Base-by-base conservation (phyloP, 1,284 basidiomycete species). In the Cryptococcus sp. region DNA sequence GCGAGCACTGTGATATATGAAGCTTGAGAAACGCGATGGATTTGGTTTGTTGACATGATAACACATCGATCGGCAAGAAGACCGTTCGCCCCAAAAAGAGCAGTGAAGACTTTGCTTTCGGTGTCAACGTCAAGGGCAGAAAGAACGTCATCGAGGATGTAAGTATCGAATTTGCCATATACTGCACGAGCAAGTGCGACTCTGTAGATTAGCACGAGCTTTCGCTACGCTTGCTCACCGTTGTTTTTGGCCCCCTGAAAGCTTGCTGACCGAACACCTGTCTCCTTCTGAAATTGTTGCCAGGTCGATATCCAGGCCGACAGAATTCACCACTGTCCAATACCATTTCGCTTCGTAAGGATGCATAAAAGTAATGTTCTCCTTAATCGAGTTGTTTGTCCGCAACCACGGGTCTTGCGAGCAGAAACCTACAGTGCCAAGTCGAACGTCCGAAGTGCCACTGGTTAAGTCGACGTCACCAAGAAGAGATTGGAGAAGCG, bases 131-230 rank as follows among this genome's bases (percentile, higher is more conserved):
- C 91, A 8, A 93, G 87, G 1, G 90, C 89, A 0, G 88, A 86
- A 19, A 93, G 80, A 7, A 88, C 87, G 73, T 93, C 91, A 74
- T 93, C 91, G n/a, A 92, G 81, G 17, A 92, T 80, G 23, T 91
- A 83, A 60, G 83, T 83, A 82, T 86, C 59, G 5, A 80, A 79
- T 46, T 69, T 64, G 3, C 75, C 78, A 66, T 82, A 82, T 13
- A 82, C 70, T 0, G 81, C 80, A 19, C 81, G 70, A 19, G 64
- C 72, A 39, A 74, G 56, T 63, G 63, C 61, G 10, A 65, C 58
- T 29, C 61, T 64, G 40, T 5, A 15, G 8, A 16, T 40, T 15
- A 46, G 29, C 39, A 15, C 10, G 23, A 5, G 20, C 3, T n/a
- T 15, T n/a, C 17, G 40, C 19, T 15, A 39, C 25, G 19, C n/a